phyloP scores from a whole-genome alignment of 73 alveolate species.

The Tetrahymena borealis region DNA sequence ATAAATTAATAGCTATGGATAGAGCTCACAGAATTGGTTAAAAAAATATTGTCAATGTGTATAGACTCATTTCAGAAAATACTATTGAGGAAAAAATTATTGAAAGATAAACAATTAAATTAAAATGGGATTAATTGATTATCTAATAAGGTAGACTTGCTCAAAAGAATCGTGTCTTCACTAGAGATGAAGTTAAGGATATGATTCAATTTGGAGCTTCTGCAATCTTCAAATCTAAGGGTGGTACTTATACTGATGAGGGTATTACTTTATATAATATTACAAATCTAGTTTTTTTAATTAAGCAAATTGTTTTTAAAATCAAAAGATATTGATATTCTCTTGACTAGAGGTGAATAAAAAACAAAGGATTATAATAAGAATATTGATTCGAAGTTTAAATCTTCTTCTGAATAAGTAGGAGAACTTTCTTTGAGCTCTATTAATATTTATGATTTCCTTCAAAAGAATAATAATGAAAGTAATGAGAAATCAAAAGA shows the following conservation, averaged over 20 bases:
- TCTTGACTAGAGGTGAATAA: constrained; percentile 85
- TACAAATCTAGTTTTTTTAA: too few species aligned
- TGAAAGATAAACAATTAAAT: constrained; percentile 92
- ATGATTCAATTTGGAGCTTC: constrained; percentile 96
- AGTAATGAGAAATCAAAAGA: constrained; percentile 61
- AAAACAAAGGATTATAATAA: constrained; percentile 60
- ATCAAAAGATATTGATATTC: constrained; percentile 78
- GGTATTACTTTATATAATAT: neutral
- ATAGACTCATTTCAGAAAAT: constrained; percentile 85
- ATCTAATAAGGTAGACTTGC: constrained; percentile 93
- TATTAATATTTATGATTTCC: constrained; percentile 83
- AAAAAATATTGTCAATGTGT: constrained; percentile 87
- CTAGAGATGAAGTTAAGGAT: constrained; percentile 93
- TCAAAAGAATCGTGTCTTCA: constrained; percentile 65
- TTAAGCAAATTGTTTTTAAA: too few species aligned
- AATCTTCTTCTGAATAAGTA: constrained; percentile 71
- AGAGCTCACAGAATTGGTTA: constrained; percentile 99
- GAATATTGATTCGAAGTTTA: constrained; percentile 25
- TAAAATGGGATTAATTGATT: constrained; percentile 91
- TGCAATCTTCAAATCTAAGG: constrained; percentile 78
- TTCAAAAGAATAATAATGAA: constrained; percentile 92
- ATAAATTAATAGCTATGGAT: constrained; percentile 88
- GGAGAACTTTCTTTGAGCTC: constrained; percentile 10
- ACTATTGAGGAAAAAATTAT: constrained; percentile 96
- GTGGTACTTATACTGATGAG: constrained; percentile 71